Evolutionary conservation across 1,284 basidiomycete genomes (phyloP), one percentile per base, ranked within the genome.

Genomic region (Earliella scabrosa): DNA sequence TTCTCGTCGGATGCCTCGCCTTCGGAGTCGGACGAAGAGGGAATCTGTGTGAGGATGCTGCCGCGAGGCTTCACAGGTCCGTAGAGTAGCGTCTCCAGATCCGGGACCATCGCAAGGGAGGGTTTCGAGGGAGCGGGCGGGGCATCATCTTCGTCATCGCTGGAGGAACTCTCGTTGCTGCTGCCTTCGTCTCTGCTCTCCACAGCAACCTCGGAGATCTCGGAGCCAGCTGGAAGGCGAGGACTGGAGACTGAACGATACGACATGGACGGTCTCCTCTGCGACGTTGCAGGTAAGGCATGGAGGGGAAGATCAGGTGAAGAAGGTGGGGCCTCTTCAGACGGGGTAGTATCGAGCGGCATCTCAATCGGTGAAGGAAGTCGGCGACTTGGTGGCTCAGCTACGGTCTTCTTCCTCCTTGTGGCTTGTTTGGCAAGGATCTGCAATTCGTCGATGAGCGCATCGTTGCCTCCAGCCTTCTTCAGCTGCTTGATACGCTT

Each of bases 171-270:
- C 20, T 69, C 69, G 41, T 64, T 63, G 52, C 69, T 71, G 55
- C 69, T 71, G 2, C 69, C 69, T 52, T 70, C 68, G 44, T 64
- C 70, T 31, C 60, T 60, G 36, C 65, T 64, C 48, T 72, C 59
- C 2, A 72, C 59, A 1, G 54, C 52, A 10, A 72, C 68, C 36
- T 72, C 70, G 4, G 67, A 67, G 9, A 72, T 67, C 55, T 66
- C 65, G 14, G 68, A 67, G 6, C 66, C 68, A 0, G 64, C 63
- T 27, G 68, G 68, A 10, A 69, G 50, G 10, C 54, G 50, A 10
- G 65, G 58, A 21, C 49, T 46, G 29, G 56, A 56, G 21, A 56
- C 21, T 1, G 56, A 38, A 3, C 57, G 60, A 7, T 50, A 27
- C 4, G 52, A 32, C 13, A 41, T 31, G 3, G 48, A 13, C 6